These are phyloP conservation scores for Diaporthe sp. DNA, from an alignment of 2,329 filamentous ascomycete genomes.

Conservation along the genomic window DNA sequence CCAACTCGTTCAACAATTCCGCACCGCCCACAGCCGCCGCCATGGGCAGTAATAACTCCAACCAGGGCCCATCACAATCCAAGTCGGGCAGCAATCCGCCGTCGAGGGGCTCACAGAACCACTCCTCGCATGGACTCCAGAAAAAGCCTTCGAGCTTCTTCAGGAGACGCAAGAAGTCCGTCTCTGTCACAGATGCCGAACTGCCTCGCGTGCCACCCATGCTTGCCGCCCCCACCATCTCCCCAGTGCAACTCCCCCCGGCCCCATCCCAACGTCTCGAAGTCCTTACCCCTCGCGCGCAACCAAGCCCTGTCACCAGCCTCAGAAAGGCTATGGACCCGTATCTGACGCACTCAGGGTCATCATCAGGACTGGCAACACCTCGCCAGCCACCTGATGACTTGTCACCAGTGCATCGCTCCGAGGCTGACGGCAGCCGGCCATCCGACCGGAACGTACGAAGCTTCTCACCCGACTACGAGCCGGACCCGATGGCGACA, in stretches of 20 bases:
- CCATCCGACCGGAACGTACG: conserved; percentile 57
- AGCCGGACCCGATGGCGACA: conserved; percentile 78
- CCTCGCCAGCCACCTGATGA: conserved; percentile 42
- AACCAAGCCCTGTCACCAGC: conserved; percentile 81
- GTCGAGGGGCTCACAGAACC: conserved; percentile 64
- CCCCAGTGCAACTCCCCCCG: conserved; percentile 51
- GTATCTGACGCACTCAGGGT: conserved; percentile 67
- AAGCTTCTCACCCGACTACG: conserved; percentile 83
- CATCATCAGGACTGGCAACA: conserved; percentile 33
- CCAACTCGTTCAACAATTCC: conserved; percentile 36
- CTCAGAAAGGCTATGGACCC: conserved; percentile 89
- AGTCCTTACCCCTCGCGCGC: conserved; percentile 51
- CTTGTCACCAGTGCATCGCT: conserved; percentile 34
- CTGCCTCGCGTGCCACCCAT: conserved; percentile 68
- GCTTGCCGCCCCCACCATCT: conserved; percentile 59
- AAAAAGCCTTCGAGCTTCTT: conserved; percentile 98
- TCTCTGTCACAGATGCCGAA: conserved; percentile 67
- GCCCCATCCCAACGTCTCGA: conserved; percentile 48
- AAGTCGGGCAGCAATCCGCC: conserved; percentile 58
- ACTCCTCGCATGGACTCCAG: conserved; percentile 70
- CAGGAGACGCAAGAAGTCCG: conserved; percentile 90
- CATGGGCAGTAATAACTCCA: conserved; percentile 44
- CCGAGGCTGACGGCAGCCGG: conserved; percentile 36
- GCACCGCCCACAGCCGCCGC: neutral
- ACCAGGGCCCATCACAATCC: conserved; percentile 50